phyloP scores from a whole-genome alignment of 208 protist species.

The Trypanosoma grayi region DNA sequence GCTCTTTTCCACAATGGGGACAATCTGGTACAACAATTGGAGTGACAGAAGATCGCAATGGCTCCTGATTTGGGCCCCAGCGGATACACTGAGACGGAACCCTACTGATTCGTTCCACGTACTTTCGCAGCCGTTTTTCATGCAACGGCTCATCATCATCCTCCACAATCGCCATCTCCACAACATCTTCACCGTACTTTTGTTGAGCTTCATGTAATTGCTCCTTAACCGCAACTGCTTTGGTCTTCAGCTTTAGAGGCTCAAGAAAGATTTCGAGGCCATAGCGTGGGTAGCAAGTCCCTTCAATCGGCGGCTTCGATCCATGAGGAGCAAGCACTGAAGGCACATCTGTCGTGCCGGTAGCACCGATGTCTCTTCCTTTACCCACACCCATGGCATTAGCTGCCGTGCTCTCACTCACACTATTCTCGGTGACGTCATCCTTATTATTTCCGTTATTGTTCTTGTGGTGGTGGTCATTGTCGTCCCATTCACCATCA shows the following conservation, averaged over 20 bases:
- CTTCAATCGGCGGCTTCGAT: slow-evolving; percentile 32
- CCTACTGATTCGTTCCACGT: slow-evolving; percentile 67
- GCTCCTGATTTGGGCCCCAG: slow-evolving; percentile 68
- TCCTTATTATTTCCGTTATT: no score
- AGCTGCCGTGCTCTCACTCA: not conserved
- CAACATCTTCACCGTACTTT: slow-evolving; percentile 51
- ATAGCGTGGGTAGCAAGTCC: slow-evolving; percentile 51
- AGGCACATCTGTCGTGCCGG: not conserved
- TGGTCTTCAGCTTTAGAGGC: slow-evolving; percentile 36
- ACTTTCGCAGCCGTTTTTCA: slow-evolving; percentile 69
- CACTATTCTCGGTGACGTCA: not conserved
- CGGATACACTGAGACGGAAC: slow-evolving; percentile 82
- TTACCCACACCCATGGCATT: not conserved
- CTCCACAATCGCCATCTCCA: slow-evolving; percentile 68
- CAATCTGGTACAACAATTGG: slow-evolving; percentile 48
- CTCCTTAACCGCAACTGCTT: slow-evolving; percentile 31
- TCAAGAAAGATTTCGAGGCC: slow-evolving; percentile 72
- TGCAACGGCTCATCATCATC: slow-evolving; percentile 66
- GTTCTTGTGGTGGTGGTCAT: no score
- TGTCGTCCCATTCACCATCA: slow-evolving; percentile 15
- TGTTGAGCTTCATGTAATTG: slow-evolving; percentile 45
- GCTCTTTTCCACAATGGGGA: slow-evolving; percentile 42
- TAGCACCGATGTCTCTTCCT: not conserved
- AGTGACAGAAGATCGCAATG: slow-evolving; percentile 46
- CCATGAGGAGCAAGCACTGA: slow-evolving; percentile 35